A percentile compares a stretch with the other conserved stretches of the same genome.
phyloP scores from a whole-genome alignment of 306 rosid species.

The Oemleria cerasiformis region DNA sequence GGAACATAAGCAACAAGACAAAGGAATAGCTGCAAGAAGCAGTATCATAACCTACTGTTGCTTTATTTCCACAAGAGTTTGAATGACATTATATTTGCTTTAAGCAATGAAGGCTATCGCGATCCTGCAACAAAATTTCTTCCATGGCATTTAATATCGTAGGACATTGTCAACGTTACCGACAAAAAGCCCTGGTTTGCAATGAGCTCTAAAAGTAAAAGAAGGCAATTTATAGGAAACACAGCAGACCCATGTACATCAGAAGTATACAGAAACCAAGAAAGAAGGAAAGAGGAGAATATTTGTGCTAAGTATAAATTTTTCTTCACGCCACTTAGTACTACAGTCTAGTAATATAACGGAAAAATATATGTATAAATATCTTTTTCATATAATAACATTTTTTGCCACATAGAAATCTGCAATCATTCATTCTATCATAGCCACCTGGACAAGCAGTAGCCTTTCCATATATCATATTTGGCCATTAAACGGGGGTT shows the following conservation, averaged over 20 bases:
- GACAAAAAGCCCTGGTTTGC: neutral
- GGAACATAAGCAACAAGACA: neutral
- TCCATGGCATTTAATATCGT: neutral
- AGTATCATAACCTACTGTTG: neutral
- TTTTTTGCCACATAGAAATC: neutral
- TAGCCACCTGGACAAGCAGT: neutral
- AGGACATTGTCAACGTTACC: neutral
- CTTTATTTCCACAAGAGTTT: neutral
- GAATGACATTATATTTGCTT: neutral
- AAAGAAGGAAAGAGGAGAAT: neutral
- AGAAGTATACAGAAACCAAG: neutral
- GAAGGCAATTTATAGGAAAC: neutral
- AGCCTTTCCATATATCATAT: neutral
- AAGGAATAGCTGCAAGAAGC: neutral
- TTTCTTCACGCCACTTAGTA: no score
- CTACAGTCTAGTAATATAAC: no score
- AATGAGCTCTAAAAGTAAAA: no score
- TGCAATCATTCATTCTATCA: neutral
- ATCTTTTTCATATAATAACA: neutral
- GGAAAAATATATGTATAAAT: neutral
- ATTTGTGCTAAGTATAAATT: neutral
- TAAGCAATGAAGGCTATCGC: neutral
- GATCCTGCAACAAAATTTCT: neutral
- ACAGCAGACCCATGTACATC: neutral
- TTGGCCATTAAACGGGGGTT: neutral